Evolutionary conservation across 2,329 filamentous ascomycete species (phyloP).

Genomic region (Neonectria magnoliae): DNA sequence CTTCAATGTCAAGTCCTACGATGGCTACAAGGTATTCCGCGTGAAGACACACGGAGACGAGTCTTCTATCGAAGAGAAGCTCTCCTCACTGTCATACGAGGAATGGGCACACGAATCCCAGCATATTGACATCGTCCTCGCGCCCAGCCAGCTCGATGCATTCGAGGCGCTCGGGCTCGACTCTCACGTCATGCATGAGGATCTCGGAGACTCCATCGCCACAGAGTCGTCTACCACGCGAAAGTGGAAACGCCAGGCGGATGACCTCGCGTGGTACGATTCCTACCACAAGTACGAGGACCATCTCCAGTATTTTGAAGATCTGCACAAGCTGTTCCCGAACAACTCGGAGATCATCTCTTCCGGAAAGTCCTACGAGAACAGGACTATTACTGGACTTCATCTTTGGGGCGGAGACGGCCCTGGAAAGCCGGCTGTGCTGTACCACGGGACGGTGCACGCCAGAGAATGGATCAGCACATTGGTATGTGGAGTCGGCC

Average conservation of each 20-base stretch:
- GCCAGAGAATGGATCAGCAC: slow-evolving; percentile 65
- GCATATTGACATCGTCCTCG: slow-evolving; percentile 47
- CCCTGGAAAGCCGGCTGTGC: slow-evolving; percentile 58
- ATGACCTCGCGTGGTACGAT: slow-evolving; percentile 57
- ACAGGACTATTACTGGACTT: slow-evolving; percentile 66
- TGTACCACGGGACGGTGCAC: slow-evolving; percentile 63
- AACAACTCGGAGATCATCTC: slow-evolving; percentile 58
- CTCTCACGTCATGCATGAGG: slow-evolving; percentile 43
- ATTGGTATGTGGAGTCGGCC: slow-evolving; percentile 58
- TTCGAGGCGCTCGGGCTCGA: slow-evolving; percentile 46
- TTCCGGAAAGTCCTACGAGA: slow-evolving; percentile 56
- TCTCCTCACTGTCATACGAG: slow-evolving; percentile 40
- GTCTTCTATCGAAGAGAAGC: slow-evolving; percentile 47
- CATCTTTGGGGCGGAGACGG: slow-evolving; percentile 58
- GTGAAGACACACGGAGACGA: slow-evolving; percentile 55
- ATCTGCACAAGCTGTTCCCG: slow-evolving; percentile 54
- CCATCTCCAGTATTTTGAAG: slow-evolving; percentile 56
- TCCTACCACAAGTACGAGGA: slow-evolving; percentile 62
- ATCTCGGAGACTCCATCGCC: slow-evolving; percentile 44
- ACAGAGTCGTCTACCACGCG: slow-evolving; percentile 38
- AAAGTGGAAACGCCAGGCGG: slow-evolving; percentile 39
- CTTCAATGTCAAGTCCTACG: slow-evolving; percentile 38
- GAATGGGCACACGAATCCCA: slow-evolving; percentile 34
- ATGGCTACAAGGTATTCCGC: slow-evolving; percentile 53
- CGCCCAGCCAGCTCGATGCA: slow-evolving; percentile 41